Evolutionary conservation across 352 stramenopile genomes (phyloP).

Genomic region (Globisporangium perplexum): DNA sequence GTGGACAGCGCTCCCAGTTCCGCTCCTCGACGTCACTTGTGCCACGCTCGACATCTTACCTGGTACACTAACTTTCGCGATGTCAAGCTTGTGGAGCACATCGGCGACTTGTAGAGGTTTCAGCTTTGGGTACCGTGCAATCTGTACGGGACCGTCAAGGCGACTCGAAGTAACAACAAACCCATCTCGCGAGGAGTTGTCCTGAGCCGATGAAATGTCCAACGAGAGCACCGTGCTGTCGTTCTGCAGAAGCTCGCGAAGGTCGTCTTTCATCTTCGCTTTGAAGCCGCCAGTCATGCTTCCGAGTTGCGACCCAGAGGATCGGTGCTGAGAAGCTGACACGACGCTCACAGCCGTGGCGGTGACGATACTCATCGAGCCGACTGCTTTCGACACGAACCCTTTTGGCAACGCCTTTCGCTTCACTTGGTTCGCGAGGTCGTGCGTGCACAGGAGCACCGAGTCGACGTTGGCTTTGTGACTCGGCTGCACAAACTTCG

Average conservation of each 20-base stretch:
- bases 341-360: slow-evolving; percentile 16
- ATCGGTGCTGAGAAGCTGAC: slow-evolving; percentile 13
- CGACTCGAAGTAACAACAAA: slow-evolving; percentile 8
- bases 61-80: slow-evolving; percentile 19
- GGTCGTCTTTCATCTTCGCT: slow-evolving; percentile 30
- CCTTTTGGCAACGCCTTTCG: slow-evolving; percentile 26
- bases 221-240: slow-evolving; percentile 21
- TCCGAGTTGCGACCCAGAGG: slow-evolving; percentile 6
- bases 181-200: slow-evolving; percentile 14
- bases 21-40: neutral
- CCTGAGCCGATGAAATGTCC: slow-evolving; percentile 28
- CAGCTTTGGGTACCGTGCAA: slow-evolving; percentile 40
- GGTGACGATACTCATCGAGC: slow-evolving; percentile 7
- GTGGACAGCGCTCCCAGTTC: neutral
- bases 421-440: slow-evolving; percentile 18
- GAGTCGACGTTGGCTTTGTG: slow-evolving; percentile 1
- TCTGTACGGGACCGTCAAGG: slow-evolving; percentile 16
- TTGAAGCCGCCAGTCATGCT: slow-evolving; percentile 8
- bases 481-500: neutral
- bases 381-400: slow-evolving; percentile 15
- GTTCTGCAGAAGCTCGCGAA: slow-evolving; percentile 24
- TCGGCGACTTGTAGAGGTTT: slow-evolving; percentile 30
- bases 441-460: slow-evolving; percentile 1
- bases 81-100: slow-evolving; percentile 37
- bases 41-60: neutral